These are phyloP conservation scores for Lentinula edodes DNA, from an alignment of 768 basidiomycete genomes.

Conservation along the genomic window DNA sequence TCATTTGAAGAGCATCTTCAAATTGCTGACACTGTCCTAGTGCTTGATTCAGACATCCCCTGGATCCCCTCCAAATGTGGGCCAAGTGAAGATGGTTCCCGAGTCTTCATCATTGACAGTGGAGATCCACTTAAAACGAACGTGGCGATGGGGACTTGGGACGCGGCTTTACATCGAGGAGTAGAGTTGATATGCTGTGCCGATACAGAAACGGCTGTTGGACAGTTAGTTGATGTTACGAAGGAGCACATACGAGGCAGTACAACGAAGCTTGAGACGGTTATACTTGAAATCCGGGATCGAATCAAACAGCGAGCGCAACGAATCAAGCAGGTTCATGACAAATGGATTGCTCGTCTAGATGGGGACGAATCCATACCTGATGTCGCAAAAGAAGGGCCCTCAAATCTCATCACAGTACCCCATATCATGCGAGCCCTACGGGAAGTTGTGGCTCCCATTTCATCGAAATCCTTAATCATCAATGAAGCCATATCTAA, in stretches of 20 bases:
- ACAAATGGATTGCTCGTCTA: slow-evolving; percentile 14
- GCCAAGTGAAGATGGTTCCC: slow-evolving; percentile 29
- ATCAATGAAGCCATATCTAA: slow-evolving; percentile 65
- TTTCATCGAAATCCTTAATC: slow-evolving; percentile 31
- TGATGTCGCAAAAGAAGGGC: background rate
- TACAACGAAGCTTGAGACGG: slow-evolving; percentile 7
- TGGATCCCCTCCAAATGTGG: slow-evolving; percentile 52
- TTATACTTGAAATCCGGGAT: background rate
- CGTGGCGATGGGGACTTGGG: slow-evolving; percentile 38
- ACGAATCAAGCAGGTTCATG: slow-evolving; percentile 6
- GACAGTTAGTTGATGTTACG: slow-evolving; percentile 38
- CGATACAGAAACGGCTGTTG: slow-evolving; percentile 46
- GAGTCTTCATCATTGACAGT: slow-evolving; percentile 56
- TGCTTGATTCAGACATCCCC: slow-evolving; percentile 62
- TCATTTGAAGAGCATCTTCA: slow-evolving; percentile 28
- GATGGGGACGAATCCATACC: slow-evolving; percentile 14
- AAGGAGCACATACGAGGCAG: slow-evolving; percentile 17
- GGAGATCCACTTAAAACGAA: slow-evolving; percentile 55
- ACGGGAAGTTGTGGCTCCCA: slow-evolving; percentile 23
- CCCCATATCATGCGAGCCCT: slow-evolving; percentile 47
- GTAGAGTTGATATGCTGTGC: slow-evolving; percentile 50
- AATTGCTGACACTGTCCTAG: slow-evolving; percentile 55
- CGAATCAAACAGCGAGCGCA: slow-evolving; percentile 2
- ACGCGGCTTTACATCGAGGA: slow-evolving; percentile 35
- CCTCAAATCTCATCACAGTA: slow-evolving; percentile 29